Conservation (phyloP, 2,329 filamentous ascomycete species). For the Bipolaris oryzae region DNA sequence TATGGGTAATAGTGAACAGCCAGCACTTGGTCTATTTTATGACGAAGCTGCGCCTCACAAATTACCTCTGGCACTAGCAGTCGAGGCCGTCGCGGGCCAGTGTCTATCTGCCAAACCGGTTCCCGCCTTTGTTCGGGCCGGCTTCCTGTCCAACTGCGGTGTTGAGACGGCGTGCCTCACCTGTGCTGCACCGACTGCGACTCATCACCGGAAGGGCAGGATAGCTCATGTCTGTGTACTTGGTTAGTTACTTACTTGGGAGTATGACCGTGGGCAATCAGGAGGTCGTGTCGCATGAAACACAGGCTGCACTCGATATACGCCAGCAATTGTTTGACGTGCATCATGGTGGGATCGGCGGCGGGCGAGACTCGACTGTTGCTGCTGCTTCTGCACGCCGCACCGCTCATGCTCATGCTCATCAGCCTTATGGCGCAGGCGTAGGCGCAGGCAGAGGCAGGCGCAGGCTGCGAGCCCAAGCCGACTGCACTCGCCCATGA, state of each 20-base stretch:
- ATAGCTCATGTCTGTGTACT: too few relatives aligned
- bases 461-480: constrained; percentile 9
- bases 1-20: background rate
- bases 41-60: background rate
- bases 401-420: too few relatives aligned
- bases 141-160: constrained; percentile 29
- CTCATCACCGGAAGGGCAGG: constrained; percentile 19
- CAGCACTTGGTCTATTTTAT: background rate
- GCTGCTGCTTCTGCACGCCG: constrained; percentile 12
- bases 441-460: too few relatives aligned
- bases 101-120: constrained; percentile 15
- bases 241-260: too few relatives aligned
- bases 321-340: constrained; percentile 19
- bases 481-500: constrained; percentile 10
- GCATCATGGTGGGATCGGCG: constrained; percentile 20
- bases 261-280: constrained; percentile 11
- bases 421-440: constrained; percentile 45
- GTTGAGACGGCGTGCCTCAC: constrained; percentile 29
- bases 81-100: constrained; percentile 22
- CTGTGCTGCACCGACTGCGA: constrained; percentile 14
- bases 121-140: constrained; percentile 34
- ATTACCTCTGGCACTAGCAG: constrained; percentile 11
- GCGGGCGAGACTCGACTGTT: constrained; percentile 31
- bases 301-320: constrained; percentile 17
- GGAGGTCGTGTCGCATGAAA: constrained; percentile 28